Evolutionary conservation across 805 yeast genomes (phyloP).

Genomic region (Ogataea paraovalis): DNA sequence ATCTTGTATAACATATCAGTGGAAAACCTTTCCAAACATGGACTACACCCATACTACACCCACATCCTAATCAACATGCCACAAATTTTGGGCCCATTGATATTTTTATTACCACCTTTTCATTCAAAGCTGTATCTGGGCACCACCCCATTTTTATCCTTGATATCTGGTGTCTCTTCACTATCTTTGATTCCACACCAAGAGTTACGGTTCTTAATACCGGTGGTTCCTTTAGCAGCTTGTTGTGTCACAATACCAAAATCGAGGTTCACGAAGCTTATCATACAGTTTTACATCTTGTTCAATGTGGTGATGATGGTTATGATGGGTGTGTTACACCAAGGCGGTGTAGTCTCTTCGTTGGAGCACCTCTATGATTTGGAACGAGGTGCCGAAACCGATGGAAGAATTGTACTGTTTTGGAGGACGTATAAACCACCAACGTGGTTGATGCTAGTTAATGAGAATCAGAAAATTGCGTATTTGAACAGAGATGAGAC

Average conservation of each 20-base stretch:
- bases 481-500: conserved; percentile 21
- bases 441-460: conserved; percentile 56
- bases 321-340: conserved; percentile 80
- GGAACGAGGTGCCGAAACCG: conserved; percentile 7
- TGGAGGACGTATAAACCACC: conserved; percentile 97
- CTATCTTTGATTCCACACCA: conserved; percentile 86
- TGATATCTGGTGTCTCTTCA: conserved; percentile 55
- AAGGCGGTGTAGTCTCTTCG: conserved; percentile 82
- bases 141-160: conserved; percentile 56
- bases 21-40: conserved; percentile 69
- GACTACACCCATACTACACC: conserved; percentile 73
- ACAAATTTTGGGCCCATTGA: conserved; percentile 73
- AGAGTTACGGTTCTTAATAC: conserved; percentile 83
- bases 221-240: conserved; percentile 68
- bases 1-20: conserved; percentile 60
- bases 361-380: conserved; percentile 37
- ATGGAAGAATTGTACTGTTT: conserved; percentile 55
- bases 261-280: conserved; percentile 14
- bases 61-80: conserved; percentile 78
- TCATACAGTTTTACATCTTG: conserved; percentile 47
- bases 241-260: conserved; percentile 39
- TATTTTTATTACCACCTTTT: conserved; percentile 42
- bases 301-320: conserved; percentile 61
- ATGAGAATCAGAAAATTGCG: neutral
- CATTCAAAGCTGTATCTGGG: conserved; percentile 35